A percentile compares a stretch with the other conserved stretches of the same genome.
phyloP scores from a whole-genome alignment of 495 filamentous ascomycete species.

The Penicillium waksmanii region DNA sequence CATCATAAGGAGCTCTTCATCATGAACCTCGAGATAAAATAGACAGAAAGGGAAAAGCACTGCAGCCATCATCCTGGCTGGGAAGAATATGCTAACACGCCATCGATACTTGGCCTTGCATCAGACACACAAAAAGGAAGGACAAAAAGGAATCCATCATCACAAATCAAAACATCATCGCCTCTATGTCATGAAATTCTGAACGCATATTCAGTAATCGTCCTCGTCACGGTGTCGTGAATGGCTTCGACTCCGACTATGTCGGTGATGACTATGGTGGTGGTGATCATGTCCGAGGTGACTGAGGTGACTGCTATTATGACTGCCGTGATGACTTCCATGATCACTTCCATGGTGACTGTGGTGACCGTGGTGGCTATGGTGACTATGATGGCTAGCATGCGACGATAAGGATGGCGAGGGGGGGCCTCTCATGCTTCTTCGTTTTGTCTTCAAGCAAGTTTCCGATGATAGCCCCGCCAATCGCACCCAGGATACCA shows the following conservation, averaged over 20 bases:
- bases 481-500: constrained; percentile 51
- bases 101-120: not conserved
- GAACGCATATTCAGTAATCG: constrained; percentile 11
- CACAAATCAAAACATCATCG: not conserved
- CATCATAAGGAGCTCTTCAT: not conserved
- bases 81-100: not conserved
- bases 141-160: not conserved
- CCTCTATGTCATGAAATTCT: not conserved
- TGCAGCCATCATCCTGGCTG: too few species aligned
- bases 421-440: constrained; percentile 28
- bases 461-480: constrained; percentile 53
- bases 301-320: constrained; percentile 18
- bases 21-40: not conserved
- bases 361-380: constrained; percentile 20
- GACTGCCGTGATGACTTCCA: constrained; percentile 20
- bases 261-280: constrained; percentile 30
- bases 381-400: constrained; percentile 22
- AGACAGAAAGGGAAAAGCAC: not conserved
- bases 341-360: constrained; percentile 21
- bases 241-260: constrained; percentile 25
- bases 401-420: constrained; percentile 10
- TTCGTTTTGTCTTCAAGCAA: constrained; percentile 47
- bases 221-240: constrained; percentile 22
- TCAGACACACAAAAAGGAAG: not conserved
- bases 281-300: constrained; percentile 21